These are phyloP conservation scores for Pseudopyrenochaeta lycopersici DNA, from an alignment of 2,329 filamentous ascomycete genomes.

Conservation along the genomic window DNA sequence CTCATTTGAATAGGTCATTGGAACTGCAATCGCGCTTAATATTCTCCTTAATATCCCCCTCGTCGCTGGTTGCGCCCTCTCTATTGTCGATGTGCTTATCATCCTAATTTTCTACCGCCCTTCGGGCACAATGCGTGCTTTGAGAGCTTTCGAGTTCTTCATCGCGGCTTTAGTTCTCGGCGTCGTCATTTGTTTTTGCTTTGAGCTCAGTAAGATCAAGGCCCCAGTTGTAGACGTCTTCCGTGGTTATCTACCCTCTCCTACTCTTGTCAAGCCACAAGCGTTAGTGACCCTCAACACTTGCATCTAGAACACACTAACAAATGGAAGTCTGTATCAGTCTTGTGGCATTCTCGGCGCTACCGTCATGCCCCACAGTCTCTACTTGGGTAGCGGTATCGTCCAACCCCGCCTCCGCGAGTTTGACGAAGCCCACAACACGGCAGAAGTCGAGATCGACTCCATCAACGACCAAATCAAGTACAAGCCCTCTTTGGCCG, in stretches of 20 bases:
- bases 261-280: constrained; percentile 60
- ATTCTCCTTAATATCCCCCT: constrained; percentile 63
- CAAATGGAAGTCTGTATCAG: constrained; percentile 59
- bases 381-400: constrained; percentile 65
- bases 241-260: constrained; percentile 63
- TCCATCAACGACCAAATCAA: constrained; percentile 54
- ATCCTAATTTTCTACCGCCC: constrained; percentile 66
- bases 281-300: constrained; percentile 49
- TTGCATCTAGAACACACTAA: constrained; percentile 7
- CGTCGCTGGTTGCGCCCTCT: constrained; percentile 66
- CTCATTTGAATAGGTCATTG: constrained; percentile 61
- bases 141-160: constrained; percentile 64
- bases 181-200: constrained; percentile 66
- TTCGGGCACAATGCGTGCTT: constrained; percentile 59
- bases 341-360: constrained; percentile 80
- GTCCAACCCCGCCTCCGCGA: constrained; percentile 61
- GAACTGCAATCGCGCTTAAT: constrained; percentile 65
- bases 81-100: constrained; percentile 64
- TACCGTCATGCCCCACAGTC: constrained; percentile 71
- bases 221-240: constrained; percentile 63
- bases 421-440: constrained; percentile 41
- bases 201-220: constrained; percentile 63
- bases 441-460: constrained; percentile 16
- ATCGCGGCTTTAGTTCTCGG: constrained; percentile 64
- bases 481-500: constrained; percentile 75